Percentiles rank a stretch among this genome's conserved stretches.
phyloP scores from a whole-genome alignment of 805 yeast genomes.

The Candida morakotiae region DNA sequence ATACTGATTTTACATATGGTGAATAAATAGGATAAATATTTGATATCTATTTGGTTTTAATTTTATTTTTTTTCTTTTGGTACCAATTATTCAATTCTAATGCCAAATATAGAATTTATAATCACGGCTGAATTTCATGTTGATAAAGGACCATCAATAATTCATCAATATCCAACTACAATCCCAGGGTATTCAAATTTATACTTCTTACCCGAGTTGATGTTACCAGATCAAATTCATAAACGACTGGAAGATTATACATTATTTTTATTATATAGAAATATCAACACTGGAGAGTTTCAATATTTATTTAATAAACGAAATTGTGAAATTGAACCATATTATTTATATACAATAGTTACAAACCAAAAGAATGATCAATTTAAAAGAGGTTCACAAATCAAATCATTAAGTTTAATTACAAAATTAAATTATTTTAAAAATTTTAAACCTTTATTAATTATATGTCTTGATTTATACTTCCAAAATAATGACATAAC shows the following conservation, averaged over 20 bases:
- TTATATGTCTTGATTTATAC: slow-evolving; percentile 48
- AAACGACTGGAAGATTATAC: slow-evolving; percentile 57
- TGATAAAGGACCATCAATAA: slow-evolving; percentile 64
- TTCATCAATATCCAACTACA: slow-evolving; percentile 41
- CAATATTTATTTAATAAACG: slow-evolving; percentile 30
- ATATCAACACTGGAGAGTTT: slow-evolving; percentile 33
- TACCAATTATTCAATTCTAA: too few species aligned
- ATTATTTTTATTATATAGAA: slow-evolving; percentile 48
- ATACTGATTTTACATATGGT: too few species aligned
- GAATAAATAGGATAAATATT: too few species aligned
- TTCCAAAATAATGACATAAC: slow-evolving; percentile 21
- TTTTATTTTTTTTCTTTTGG: too few species aligned
- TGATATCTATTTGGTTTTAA: too few species aligned
- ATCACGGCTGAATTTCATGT: slow-evolving; percentile 78
- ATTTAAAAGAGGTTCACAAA: slow-evolving; percentile 54
- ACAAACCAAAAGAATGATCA: slow-evolving; percentile 40
- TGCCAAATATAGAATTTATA: slow-evolving; percentile 48
- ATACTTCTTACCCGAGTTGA: slow-evolving; percentile 45
- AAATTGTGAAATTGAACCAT: slow-evolving; percentile 36
- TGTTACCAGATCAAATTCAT: slow-evolving; percentile 62
- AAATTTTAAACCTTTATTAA: slow-evolving; percentile 55
- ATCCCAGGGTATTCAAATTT: slow-evolving; percentile 35
- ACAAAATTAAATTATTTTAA: slow-evolving; percentile 51
- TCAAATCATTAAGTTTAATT: slow-evolving; percentile 56
- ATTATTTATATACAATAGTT: slow-evolving; percentile 56